Percentiles rank a stretch among this genome's conserved stretches.
Conservation (phyloP, 2,329 filamentous ascomycete genomes). For the Aspergillus novoparasiticus region DNA sequence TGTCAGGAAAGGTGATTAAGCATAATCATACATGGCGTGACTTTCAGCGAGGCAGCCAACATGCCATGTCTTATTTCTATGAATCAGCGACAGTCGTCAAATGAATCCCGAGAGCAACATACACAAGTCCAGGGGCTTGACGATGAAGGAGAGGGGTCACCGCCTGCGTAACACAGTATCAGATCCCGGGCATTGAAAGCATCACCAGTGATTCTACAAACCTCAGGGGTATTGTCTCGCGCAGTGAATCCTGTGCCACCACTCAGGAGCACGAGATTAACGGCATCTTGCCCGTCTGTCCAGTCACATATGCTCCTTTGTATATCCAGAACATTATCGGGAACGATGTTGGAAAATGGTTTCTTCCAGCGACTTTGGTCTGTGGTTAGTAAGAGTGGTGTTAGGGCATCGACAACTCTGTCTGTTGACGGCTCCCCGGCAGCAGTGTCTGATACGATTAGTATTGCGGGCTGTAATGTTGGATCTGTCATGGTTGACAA, state of each 20-base stretch:
- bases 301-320: constrained; percentile 72
- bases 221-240: constrained; percentile 86
- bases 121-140: constrained; percentile 83
- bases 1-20: constrained; percentile 18
- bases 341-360: constrained; percentile 70
- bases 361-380: constrained; percentile 70
- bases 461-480: constrained; percentile 70
- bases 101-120: constrained; percentile 35
- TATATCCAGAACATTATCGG: constrained; percentile 75
- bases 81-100: constrained; percentile 20
- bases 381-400: constrained; percentile 67
- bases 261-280: constrained; percentile 81
- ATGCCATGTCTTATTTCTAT: constrained; percentile 70
- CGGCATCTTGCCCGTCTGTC: constrained; percentile 65
- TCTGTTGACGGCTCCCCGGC: constrained; percentile 77
- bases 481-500: constrained; percentile 30
- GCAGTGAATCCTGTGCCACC: constrained; percentile 92
- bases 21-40: constrained; percentile 77
- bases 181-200: constrained; percentile 11
- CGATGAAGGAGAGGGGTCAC: constrained; percentile 78
- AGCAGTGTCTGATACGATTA: constrained; percentile 91
- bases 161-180: constrained; percentile 57
- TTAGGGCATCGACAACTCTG: constrained; percentile 67
- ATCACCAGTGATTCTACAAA: constrained; percentile 42
- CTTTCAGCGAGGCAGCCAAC: constrained; percentile 77